Conservation (phyloP, 2,329 filamentous ascomycete genomes). For the Alternaria sp. region DNA sequence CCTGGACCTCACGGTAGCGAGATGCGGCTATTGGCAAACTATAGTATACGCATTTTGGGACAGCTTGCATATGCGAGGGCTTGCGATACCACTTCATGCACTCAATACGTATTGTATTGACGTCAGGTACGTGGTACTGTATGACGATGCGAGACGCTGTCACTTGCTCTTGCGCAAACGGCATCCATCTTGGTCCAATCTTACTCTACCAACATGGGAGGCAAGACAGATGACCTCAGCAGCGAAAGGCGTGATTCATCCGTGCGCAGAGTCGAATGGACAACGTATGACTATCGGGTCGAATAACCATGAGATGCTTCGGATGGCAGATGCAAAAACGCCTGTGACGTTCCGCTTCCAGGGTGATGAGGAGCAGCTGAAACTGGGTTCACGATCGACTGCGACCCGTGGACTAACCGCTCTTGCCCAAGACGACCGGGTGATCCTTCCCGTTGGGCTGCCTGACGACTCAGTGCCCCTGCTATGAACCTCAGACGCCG, state of each 20-base stretch:
- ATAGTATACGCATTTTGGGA: background rate
- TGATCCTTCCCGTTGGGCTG: background rate
- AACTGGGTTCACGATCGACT: background rate
- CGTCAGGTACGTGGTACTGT: background rate
- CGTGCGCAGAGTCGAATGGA: background rate
- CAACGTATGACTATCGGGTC: background rate
- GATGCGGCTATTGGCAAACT: background rate
- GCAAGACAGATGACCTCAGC: background rate
- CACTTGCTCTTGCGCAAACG: background rate
- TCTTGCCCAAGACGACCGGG: background rate
- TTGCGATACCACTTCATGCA: background rate
- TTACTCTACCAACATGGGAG: background rate
- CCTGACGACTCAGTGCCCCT: background rate
- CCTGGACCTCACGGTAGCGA: background rate
- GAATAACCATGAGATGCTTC: background rate
- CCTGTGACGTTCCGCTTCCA: background rate
- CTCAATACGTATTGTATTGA: background rate
- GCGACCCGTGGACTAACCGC: background rate
- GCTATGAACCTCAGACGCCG: background rate
- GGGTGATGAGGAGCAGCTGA: background rate
- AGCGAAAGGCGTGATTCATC: background rate
- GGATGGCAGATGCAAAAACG: background rate
- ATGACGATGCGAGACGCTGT: background rate
- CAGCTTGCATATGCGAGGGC: background rate
- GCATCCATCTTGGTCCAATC: background rate